These are phyloP conservation scores for Teratosphaeria nubilosa DNA, from an alignment of 2,329 filamentous ascomycete genomes.

Conservation along the genomic window DNA sequence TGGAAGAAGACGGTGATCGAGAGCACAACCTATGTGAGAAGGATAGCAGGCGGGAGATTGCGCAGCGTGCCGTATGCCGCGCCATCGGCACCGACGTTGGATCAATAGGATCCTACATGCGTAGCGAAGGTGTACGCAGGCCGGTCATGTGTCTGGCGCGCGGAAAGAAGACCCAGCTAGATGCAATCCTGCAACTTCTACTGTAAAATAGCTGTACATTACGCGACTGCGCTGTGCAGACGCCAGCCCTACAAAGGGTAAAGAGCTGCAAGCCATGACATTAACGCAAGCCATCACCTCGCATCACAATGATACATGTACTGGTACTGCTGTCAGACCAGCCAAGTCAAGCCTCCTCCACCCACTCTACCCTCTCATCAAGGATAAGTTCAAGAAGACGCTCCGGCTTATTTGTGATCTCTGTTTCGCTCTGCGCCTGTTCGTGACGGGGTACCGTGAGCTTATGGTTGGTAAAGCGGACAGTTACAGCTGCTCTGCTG, in stretches of 20 bases:
- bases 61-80: no score
- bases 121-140: not conserved
- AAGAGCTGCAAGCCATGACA: not conserved
- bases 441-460: slow-evolving; percentile 11
- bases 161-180: not conserved
- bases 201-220: not conserved
- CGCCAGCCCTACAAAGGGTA: not conserved
- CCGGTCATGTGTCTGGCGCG: not conserved
- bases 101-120: no score
- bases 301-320: no score
- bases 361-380: slow-evolving; percentile 67
- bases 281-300: no score
- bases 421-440: slow-evolving; percentile 57
- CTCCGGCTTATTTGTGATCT: slow-evolving; percentile 99
- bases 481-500: slow-evolving; percentile 13
- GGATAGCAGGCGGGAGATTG: not conserved
- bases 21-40: not conserved
- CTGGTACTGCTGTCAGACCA: slow-evolving; percentile 59
- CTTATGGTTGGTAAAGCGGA: slow-evolving; percentile 5
- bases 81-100: not conserved
- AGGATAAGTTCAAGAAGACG: slow-evolving; percentile 71
- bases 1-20: slow-evolving; percentile 13
- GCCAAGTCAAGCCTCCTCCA: slow-evolving; percentile 91
- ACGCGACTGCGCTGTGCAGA: not conserved
- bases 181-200: no score